Evolutionary conservation across 495 filamentous ascomycete species (phyloP), one percentile per base, ranked within the genome.

Genomic region (Podospora didyma): DNA sequence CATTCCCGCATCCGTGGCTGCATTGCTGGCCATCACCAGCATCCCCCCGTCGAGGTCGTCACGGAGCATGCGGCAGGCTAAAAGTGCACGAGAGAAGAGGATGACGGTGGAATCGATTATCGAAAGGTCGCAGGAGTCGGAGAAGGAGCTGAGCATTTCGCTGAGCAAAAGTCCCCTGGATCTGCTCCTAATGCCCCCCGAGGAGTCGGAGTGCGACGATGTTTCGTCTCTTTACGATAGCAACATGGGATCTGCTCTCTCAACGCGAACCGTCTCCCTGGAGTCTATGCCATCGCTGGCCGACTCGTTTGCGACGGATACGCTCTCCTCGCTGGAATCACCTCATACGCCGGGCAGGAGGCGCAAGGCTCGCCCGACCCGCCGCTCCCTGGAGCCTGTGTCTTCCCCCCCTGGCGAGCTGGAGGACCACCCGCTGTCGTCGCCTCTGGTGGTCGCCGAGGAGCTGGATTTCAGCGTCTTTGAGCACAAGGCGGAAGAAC

Each of bases 1-100:
- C 12, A 72, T 85, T 46, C 79, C 83, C 24, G 75, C 83, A 10
- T 82, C 82, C 0, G 79, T 84, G 46, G 83, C 82, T 0, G 81
- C 80, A 3, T 71, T 86, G 50, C 75, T 86, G 5, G 83, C 82
- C 39, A 66, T 82, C 51, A 86, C 83, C 49, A 76, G 71, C 55
- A 86, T 86, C 56, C 83, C 82, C 3, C 75, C 73, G 3, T 79
- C 73, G 19, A 76, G 48, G 51, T 55, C 61, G 17, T 51, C 62
- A 17, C 59, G 66, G 57, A 62, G 64, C 53, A 16, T 61, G 48
- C 60, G 66, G 14, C 58, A 63, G 24, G 52, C 56, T 21, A 64
- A 54, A 48, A 41, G 41, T 10, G 55, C 53, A 22, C 22, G 42
- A 21, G 68, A 71, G 37, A 73, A 71, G 58, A 62, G 71, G 41